phyloP scores from a whole-genome alignment of 768 basidiomycete species.

The Gelatoporia subvermispora region DNA sequence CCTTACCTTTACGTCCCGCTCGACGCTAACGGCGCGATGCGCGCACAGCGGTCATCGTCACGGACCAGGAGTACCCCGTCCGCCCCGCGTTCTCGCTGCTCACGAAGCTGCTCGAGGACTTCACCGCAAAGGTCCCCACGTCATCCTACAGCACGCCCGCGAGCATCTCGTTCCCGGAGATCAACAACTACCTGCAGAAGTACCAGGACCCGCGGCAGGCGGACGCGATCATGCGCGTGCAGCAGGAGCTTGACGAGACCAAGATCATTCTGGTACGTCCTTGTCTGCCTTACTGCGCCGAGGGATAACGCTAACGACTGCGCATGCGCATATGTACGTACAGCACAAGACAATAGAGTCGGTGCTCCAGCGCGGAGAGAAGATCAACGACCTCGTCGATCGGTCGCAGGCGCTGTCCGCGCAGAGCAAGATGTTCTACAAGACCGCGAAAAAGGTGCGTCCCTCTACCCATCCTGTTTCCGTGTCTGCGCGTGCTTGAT shows the following conservation, averaged over 20 bases:
- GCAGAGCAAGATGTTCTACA: constrained; percentile 98
- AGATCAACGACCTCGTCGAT: constrained; percentile 92
- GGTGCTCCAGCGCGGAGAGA: constrained; percentile 93
- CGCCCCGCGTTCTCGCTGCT: constrained; percentile 94
- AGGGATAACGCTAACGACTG: neutral
- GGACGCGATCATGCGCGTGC: constrained; percentile 97
- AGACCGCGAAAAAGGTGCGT: constrained; percentile 96
- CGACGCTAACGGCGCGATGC: neutral
- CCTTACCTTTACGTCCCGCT: constrained; percentile 1
- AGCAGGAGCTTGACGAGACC: constrained; percentile 97
- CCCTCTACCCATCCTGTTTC: neutral
- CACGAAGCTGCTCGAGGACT: constrained; percentile 91
- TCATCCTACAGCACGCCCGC: constrained; percentile 60
- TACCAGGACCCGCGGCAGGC: constrained; percentile 98
- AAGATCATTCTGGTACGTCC: constrained; percentile 90
- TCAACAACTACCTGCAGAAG: constrained; percentile 74
- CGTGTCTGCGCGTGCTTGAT: neutral
- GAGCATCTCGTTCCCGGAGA: constrained; percentile 71
- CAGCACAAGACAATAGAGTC: constrained; percentile 99
- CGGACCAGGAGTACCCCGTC: constrained; percentile 94
- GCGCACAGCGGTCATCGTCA: constrained; percentile 76
- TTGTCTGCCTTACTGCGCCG: neutral
- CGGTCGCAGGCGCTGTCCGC: constrained; percentile 83
- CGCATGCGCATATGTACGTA: neutral
- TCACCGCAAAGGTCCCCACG: constrained; percentile 73